These are phyloP conservation scores for Penicillium lividum DNA, from an alignment of 495 filamentous ascomycete genomes.

Conservation along the genomic window DNA sequence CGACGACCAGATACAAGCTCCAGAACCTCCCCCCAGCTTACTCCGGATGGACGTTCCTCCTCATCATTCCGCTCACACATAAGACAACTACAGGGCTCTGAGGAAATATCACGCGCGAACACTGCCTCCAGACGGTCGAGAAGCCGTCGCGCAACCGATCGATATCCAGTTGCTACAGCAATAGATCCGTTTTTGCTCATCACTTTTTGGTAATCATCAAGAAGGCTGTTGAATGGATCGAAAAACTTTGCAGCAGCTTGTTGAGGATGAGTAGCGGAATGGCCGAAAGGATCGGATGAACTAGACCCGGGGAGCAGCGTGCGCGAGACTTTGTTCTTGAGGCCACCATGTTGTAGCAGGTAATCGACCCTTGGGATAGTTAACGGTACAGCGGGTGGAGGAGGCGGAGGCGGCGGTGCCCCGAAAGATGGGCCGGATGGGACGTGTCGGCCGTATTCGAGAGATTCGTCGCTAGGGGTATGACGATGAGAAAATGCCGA, in stretches of 20 bases:
- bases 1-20: slow-evolving; percentile 87
- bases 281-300: slow-evolving; percentile 44
- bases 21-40: slow-evolving; percentile 97
- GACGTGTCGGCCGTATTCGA: slow-evolving; percentile 45
- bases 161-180: slow-evolving; percentile 94
- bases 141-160: slow-evolving; percentile 86
- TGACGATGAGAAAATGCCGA: slow-evolving; percentile 40
- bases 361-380: slow-evolving; percentile 85
- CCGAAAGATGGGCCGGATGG: slow-evolving; percentile 34
- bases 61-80: slow-evolving; percentile 68
- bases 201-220: slow-evolving; percentile 84
- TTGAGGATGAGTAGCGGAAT: slow-evolving; percentile 35
- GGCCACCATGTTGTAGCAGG: slow-evolving; percentile 80
- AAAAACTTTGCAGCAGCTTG: slow-evolving; percentile 65
- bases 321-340: slow-evolving; percentile 64
- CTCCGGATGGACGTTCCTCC: slow-evolving; percentile 59
- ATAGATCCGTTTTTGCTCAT: slow-evolving; percentile 81
- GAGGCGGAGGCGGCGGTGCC: slow-evolving; percentile 76
- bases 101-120: slow-evolving; percentile 86
- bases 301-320: slow-evolving; percentile 57
- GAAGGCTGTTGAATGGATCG: slow-evolving; percentile 71
- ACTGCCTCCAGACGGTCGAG: slow-evolving; percentile 93
- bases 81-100: slow-evolving; percentile 73
- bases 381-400: slow-evolving; percentile 67
- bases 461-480: slow-evolving; percentile 39